phyloP scores from a whole-genome alignment of 2,329 filamentous ascomycete genomes.

The Cladosporium sp. region DNA sequence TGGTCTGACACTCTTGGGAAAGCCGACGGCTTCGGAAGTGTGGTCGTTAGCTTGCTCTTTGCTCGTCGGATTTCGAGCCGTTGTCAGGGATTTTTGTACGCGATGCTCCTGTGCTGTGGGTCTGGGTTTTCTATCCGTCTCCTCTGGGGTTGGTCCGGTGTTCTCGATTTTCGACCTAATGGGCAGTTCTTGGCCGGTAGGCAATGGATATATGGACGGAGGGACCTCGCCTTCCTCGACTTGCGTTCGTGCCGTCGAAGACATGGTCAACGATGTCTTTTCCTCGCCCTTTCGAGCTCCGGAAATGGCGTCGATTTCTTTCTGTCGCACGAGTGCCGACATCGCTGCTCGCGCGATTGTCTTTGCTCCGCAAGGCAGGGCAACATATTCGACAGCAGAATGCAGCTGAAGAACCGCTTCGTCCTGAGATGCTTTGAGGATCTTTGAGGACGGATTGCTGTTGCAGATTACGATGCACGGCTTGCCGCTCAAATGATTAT shows the following conservation, averaged over 20 bases:
- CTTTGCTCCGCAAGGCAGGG: background rate
- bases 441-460: background rate
- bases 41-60: background rate
- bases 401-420: background rate
- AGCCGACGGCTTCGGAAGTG: background rate
- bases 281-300: background rate
- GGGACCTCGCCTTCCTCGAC: background rate
- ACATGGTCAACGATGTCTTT: too few relatives aligned
- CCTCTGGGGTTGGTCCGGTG: too few relatives aligned
- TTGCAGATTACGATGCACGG: conserved; percentile 5
- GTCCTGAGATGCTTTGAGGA: background rate
- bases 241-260: background rate
- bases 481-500: background rate
- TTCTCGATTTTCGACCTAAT: background rate
- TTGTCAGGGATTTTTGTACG: background rate
- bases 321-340: background rate
- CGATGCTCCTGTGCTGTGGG: background rate
- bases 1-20: background rate
- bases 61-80: background rate
- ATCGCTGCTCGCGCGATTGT: background rate
- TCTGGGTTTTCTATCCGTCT: background rate
- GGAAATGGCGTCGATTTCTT: background rate
- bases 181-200: background rate
- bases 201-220: background rate
- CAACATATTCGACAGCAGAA: background rate